These are phyloP conservation scores for Trametes polyzona DNA, from an alignment of 1,284 basidiomycete genomes.

Conservation along the genomic window DNA sequence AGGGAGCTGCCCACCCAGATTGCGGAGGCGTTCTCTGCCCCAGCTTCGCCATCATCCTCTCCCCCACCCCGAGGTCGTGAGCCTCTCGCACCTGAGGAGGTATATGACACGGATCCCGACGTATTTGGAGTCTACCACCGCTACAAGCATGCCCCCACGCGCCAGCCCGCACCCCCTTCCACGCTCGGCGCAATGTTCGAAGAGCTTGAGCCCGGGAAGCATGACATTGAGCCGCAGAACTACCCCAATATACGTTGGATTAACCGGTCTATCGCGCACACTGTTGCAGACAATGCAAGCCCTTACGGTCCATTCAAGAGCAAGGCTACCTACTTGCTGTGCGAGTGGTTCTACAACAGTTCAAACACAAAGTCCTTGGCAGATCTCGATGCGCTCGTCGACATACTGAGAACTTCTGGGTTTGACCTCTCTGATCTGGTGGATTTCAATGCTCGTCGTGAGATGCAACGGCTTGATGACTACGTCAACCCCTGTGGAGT, in stretches of 20 bases:
- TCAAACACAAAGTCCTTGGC: neutral
- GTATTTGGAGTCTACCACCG: no score
- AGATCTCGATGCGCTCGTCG: neutral
- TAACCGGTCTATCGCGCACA: neutral
- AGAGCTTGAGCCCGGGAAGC: neutral
- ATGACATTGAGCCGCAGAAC: neutral
- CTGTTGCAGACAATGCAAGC: neutral
- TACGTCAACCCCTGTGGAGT: neutral
- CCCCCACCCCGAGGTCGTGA: no score
- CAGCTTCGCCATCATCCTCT: no score
- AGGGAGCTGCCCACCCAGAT: no score
- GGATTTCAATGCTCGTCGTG: conserved; percentile 16
- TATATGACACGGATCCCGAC: no score
- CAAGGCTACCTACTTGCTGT: neutral
- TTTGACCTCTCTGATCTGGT: conserved; percentile 27
- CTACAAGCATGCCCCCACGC: no score
- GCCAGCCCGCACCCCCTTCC: neutral
- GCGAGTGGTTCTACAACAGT: conserved; percentile 3
- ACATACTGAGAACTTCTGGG: conserved; percentile 29
- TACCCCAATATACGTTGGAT: neutral
- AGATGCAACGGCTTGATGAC: conserved; percentile 22
- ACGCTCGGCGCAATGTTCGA: neutral
- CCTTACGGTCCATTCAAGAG: neutral
- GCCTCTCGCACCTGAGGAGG: no score
- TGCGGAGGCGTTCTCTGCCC: no score